Conservation (phyloP, 768 basidiomycete genomes). For the Mycena galericulata region DNA sequence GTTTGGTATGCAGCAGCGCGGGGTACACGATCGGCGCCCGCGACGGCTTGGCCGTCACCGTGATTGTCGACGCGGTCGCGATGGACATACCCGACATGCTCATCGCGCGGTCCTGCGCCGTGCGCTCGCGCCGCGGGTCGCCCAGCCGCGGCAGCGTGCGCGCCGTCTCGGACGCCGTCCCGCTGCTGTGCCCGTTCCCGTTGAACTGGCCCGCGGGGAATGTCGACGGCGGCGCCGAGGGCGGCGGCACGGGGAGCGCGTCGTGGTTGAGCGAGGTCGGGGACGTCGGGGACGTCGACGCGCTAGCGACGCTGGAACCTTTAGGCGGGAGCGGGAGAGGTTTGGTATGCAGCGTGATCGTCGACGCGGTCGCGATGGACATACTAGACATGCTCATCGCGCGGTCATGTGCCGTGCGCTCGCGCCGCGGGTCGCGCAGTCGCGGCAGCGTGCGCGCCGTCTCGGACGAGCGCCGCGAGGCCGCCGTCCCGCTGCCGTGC, state of each 20-base stretch:
- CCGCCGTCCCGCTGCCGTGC: conserved; percentile 40
- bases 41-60: conserved; percentile 53
- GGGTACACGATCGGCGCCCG: conserved; percentile 86
- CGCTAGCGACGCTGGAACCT: conserved; percentile 55
- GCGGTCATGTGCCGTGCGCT: conserved; percentile 74
- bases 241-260: conserved; percentile 43
- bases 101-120: conserved; percentile 76
- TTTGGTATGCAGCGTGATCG: too few relatives aligned
- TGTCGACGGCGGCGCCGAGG: conserved; percentile 35
- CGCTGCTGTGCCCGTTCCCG: conserved; percentile 28
- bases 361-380: conserved; percentile 62
- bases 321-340: too few relatives aligned
- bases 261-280: conserved; percentile 56
- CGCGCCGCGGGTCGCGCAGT: conserved; percentile 61
- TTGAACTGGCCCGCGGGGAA: too few relatives aligned
- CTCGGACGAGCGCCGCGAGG: conserved; percentile 77
- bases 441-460: conserved; percentile 57
- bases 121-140: conserved; percentile 68
- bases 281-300: conserved; percentile 51
- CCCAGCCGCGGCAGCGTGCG: conserved; percentile 67
- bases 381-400: conserved; percentile 82
- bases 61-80: conserved; percentile 54
- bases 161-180: conserved; percentile 70
- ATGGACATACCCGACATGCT: conserved; percentile 78
- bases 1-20: conserved; percentile 72